phyloP scores from a whole-genome alignment of 2,329 filamentous ascomycete genomes.

The Tolypocladium endophyticum region DNA sequence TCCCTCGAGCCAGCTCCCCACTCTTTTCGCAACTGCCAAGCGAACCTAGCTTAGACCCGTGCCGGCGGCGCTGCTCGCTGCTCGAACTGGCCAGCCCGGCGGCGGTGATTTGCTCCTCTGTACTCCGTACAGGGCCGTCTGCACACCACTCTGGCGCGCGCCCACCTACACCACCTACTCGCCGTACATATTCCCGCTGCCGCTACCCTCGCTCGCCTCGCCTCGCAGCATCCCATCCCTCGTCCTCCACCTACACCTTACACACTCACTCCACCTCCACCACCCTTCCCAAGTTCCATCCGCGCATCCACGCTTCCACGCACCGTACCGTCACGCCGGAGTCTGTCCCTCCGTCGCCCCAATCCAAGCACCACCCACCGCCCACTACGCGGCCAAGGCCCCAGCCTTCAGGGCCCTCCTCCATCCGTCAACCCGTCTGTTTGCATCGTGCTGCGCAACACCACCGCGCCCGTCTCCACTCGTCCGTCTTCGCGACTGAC shows the following conservation, averaged over 20 bases:
- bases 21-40: neutral
- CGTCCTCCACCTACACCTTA: constrained; percentile 2
- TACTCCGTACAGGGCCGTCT: neutral
- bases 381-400: constrained; percentile 6
- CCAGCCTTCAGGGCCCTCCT: constrained; percentile 2
- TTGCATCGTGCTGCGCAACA: constrained; percentile 1
- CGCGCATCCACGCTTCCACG: constrained; percentile 3
- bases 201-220: constrained; percentile 1
- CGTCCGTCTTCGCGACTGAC: neutral
- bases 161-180: neutral
- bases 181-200: neutral
- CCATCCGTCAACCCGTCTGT: neutral
- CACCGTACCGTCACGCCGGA: constrained; percentile 3
- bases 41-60: neutral
- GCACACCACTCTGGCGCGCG: neutral
- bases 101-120: neutral
- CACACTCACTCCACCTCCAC: constrained; percentile 2
- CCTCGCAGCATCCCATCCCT: constrained; percentile 3
- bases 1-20: neutral
- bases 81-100: neutral
- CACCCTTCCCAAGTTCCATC: constrained; percentile 5
- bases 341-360: constrained; percentile 3
- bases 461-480: neutral
- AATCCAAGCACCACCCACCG: neutral
- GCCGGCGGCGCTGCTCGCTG: neutral